Evolutionary conservation across 805 yeast species (phyloP).

Genomic region (Teunomyces kruisii): DNA sequence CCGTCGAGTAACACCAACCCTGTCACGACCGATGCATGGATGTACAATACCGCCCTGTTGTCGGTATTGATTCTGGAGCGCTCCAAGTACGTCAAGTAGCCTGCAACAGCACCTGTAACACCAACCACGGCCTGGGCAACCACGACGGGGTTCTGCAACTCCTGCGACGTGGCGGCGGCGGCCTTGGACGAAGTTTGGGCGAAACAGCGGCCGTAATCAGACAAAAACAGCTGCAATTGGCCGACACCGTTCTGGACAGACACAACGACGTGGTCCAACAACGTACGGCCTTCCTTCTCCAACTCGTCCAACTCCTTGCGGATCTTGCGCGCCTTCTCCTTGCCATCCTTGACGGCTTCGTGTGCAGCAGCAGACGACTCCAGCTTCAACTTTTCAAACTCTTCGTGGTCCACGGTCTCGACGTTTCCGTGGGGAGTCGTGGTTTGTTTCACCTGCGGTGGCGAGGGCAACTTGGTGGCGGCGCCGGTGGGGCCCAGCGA

Average conservation of each 20-base stretch:
- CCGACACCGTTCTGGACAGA: conserved; percentile 16
- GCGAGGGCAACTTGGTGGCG: conserved; percentile 31
- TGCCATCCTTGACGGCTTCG: conserved; percentile 17
- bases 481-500: conserved; percentile 37
- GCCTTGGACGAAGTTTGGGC: neutral
- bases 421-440: conserved; percentile 24
- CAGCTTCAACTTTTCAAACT: conserved; percentile 21
- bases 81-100: conserved; percentile 50
- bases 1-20: conserved; percentile 58
- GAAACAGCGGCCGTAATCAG: conserved; percentile 10
- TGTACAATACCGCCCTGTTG: conserved; percentile 46
- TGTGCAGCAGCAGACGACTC: conserved; percentile 19
- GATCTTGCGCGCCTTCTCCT: conserved; percentile 11
- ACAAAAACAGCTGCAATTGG: conserved; percentile 9
- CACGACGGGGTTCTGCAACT: conserved; percentile 64
- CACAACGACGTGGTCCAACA: conserved; percentile 17
- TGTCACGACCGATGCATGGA: conserved; percentile 52
- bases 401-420: conserved; percentile 20
- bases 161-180: conserved; percentile 19
- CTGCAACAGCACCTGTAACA: conserved; percentile 47
- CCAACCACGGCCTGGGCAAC: conserved; percentile 52
- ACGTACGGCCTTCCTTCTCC: conserved; percentile 21
- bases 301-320: conserved; percentile 14
- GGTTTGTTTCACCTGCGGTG: conserved; percentile 20
- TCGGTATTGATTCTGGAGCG: conserved; percentile 47